These are phyloP conservation scores for Hydnum rufescens DNA, from an alignment of 768 basidiomycete species.

Conservation along the genomic window DNA sequence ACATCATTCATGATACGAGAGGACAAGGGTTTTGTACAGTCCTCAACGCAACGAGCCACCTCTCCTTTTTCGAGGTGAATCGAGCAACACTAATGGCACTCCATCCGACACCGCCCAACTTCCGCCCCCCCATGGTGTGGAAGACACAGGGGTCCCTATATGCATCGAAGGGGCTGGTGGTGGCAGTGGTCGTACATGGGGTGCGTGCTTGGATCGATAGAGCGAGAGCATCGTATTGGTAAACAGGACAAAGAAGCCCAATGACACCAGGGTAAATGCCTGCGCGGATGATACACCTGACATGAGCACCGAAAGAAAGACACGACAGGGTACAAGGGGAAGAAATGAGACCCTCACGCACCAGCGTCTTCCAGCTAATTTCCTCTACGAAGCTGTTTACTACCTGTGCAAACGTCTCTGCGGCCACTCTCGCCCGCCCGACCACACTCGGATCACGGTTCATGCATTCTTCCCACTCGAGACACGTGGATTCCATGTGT, in stretches of 20 bases:
- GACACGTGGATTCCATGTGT: conserved; percentile 73
- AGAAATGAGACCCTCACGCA: conserved; percentile 20
- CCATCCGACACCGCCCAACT: too few relatives aligned
- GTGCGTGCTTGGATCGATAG: not conserved
- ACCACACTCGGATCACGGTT: conserved; percentile 78
- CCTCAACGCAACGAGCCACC: too few relatives aligned
- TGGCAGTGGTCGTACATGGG: not conserved
- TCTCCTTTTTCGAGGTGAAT: too few relatives aligned
- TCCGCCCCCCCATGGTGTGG: too few relatives aligned
- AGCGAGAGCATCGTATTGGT: not conserved
- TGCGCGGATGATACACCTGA: not conserved
- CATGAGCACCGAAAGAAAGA: not conserved
- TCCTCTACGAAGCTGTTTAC: conserved; percentile 94
- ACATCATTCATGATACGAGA: too few relatives aligned
- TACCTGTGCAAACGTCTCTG: conserved; percentile 89
- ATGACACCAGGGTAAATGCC: not conserved
- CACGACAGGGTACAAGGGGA: too few relatives aligned
- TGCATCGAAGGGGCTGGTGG: too few relatives aligned
- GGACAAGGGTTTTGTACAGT: too few relatives aligned
- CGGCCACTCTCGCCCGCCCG: conserved; percentile 75
- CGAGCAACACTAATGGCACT: too few relatives aligned
- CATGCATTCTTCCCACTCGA: conserved; percentile 88
- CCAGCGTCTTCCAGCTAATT: conserved; percentile 94
- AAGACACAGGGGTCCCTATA: too few relatives aligned
- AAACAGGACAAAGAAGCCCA: not conserved